Conservation (phyloP, 2,329 filamentous ascomycete genomes). For the Trichoderma sp. region DNA sequence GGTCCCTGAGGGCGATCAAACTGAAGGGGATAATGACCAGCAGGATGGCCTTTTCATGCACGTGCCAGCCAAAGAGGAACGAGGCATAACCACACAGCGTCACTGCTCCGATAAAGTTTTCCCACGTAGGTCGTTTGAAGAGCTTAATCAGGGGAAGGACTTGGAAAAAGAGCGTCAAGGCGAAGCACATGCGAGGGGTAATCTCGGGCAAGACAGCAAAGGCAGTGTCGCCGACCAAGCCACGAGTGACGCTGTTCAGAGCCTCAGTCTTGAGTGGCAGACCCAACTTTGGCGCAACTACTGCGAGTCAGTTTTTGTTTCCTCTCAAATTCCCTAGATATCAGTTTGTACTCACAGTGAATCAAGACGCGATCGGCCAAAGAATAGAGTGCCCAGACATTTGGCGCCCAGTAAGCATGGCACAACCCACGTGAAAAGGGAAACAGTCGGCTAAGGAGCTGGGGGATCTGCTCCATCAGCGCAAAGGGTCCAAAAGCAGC, state of each 20-base stretch:
- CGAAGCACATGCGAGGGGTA: conserved; percentile 74
- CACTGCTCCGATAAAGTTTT: conserved; percentile 82
- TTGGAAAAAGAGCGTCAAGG: conserved; percentile 80
- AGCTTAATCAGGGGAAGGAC: conserved; percentile 76
- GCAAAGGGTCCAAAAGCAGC: conserved; percentile 89
- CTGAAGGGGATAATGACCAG: conserved; percentile 95
- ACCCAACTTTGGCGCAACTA: conserved; percentile 79
- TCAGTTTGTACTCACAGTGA: conserved; percentile 55
- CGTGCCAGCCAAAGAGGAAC: conserved; percentile 97
- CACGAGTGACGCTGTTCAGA: conserved; percentile 84
- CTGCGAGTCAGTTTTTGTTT: conserved; percentile 23
- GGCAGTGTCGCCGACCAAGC: conserved; percentile 86
- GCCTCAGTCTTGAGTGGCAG: conserved; percentile 71
- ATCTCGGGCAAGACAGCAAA: conserved; percentile 93
- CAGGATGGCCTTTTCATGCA: conserved; percentile 95
- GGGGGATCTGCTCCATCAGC: conserved; percentile 75
- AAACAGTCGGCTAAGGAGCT: conserved; percentile 81
- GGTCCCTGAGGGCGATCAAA: conserved; percentile 83
- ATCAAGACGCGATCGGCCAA: conserved; percentile 84
- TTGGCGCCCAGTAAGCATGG: conserved; percentile 98
- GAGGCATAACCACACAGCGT: conserved; percentile 95
- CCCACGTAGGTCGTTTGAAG: conserved; percentile 78
- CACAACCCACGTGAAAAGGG: conserved; percentile 92
- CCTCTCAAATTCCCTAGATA: no score
- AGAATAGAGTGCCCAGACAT: conserved; percentile 95